Percentiles rank a stretch among this genome's conserved stretches.
phyloP scores from a whole-genome alignment of 805 yeast species.

The Debaryomyces tyrocola region DNA sequence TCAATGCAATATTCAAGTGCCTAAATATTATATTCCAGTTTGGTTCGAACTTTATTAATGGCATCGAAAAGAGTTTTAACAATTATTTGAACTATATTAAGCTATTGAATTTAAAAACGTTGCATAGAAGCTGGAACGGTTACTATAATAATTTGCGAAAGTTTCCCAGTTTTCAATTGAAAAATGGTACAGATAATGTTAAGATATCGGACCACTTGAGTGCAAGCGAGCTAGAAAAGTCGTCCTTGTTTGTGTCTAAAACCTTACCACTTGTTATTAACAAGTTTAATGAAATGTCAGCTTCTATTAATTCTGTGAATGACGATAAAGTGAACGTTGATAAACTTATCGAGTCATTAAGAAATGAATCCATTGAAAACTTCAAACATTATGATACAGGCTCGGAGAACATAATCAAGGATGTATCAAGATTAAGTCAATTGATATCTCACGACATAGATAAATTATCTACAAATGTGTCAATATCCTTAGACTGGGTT shows the following conservation, averaged over 20 bases:
- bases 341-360: conserved; percentile 39
- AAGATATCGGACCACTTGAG: conserved; percentile 34
- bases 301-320: conserved; percentile 36
- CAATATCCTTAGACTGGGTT: conserved; percentile 16
- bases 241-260: conserved; percentile 28
- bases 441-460: conserved; percentile 11
- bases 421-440: conserved; percentile 2
- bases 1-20: conserved; percentile 44
- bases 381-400: conserved; percentile 19
- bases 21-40: conserved; percentile 50
- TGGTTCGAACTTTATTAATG: conserved; percentile 47
- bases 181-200: conserved; percentile 19
- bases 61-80: conserved; percentile 48
- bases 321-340: conserved; percentile 38
- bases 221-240: conserved; percentile 20
- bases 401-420: conserved; percentile 10
- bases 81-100: conserved; percentile 35
- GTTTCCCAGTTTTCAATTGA: conserved; percentile 36
- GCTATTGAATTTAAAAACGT: conserved; percentile 41
- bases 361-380: conserved; percentile 34
- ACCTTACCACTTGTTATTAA: conserved; percentile 30
- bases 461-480: conserved; percentile 6
- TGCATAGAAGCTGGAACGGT: conserved; percentile 35
- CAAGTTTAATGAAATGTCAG: conserved; percentile 31
- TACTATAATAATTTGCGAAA: conserved; percentile 35